Evolutionary conservation across 495 filamentous ascomycete genomes (phyloP).

Genomic region (Aspergillus diversus): DNA sequence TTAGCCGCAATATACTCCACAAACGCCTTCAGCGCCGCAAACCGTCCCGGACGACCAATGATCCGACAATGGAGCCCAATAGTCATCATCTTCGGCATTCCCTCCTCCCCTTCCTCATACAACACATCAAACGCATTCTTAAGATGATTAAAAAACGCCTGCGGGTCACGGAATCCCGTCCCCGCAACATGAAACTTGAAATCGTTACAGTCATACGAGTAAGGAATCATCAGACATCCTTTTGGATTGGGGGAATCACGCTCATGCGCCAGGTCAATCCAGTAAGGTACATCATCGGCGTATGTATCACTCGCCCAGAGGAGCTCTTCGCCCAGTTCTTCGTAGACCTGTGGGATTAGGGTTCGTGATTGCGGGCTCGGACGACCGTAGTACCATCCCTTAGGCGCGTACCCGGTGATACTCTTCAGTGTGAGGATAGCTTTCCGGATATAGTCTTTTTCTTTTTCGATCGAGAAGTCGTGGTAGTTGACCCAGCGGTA

Average conservation of each 20-base stretch:
- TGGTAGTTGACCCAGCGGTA: slow-evolving; percentile 19
- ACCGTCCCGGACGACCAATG: slow-evolving; percentile 11
- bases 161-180: slow-evolving; percentile 9
- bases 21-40: slow-evolving; percentile 13
- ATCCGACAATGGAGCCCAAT: slow-evolving; percentile 12
- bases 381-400: slow-evolving; percentile 14
- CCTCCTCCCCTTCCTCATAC: slow-evolving; percentile 11
- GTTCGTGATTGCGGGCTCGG: slow-evolving; percentile 4
- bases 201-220: slow-evolving; percentile 16
- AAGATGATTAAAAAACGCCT: slow-evolving; percentile 3
- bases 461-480: slow-evolving; percentile 8
- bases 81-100: slow-evolving; percentile 17
- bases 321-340: slow-evolving; percentile 8
- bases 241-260: background rate
- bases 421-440: background rate
- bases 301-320: slow-evolving; percentile 15
- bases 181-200: slow-evolving; percentile 14
- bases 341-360: slow-evolving; percentile 5
- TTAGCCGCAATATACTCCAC: slow-evolving; percentile 11
- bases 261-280: slow-evolving; percentile 10
- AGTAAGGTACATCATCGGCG: slow-evolving; percentile 18
- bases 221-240: slow-evolving; percentile 14
- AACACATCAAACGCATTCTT: slow-evolving; percentile 16
- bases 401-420: slow-evolving; percentile 10
- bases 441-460: slow-evolving; percentile 14